Evolutionary conservation across 129 eudicot species (phyloP), one percentile per base, ranked within the genome.

Genomic region (Cynara cardunculus): DNA sequence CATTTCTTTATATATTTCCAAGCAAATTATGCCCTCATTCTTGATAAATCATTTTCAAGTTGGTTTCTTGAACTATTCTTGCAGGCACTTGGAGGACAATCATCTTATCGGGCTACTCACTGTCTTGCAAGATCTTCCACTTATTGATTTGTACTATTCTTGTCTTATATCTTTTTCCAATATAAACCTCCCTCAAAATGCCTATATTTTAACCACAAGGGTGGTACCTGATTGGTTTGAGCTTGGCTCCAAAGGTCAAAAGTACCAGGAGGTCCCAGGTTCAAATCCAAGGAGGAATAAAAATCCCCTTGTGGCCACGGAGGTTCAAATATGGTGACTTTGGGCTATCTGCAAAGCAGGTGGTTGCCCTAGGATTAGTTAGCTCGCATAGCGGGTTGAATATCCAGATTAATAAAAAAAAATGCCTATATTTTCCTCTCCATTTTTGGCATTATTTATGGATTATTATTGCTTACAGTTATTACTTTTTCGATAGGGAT

Each of bases 51-150:
- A 56, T 56, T n/a, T 56, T 56, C 24, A 56, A 56, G 65, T n/a
- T 21, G 19, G 77, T 41, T 22, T 9, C 41, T 56, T 19, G 26
- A 14, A 10, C 25, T 73, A 73, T 46, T 22, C 7, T 35, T 83
- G 82, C 82, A 93, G 98, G 83, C 89, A 87, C 84, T 89, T 93
- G 87, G 88, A 91, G 88, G 82, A 91, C 79, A 93, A 93, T 86
- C 84, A 66, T 66, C 89, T 93, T 46, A 24, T 76, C 16, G 98
- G 96, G 78, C 73, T 87, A 53, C 92, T 93, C 34, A 82, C 86
- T 69, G 90, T 91, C 31, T 81, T 93, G 74, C 89, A 87, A 87
- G 87, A 89, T 76, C 94, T 93, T 78, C 91, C 94, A 30, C 80
- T 93, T n/a, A 78, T 32, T 22, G 92, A 91, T 72, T 87, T 93